These are phyloP conservation scores for Lichtheimia hyalospora DNA, from an alignment of 371 early-diverging fungal genomes.

Conservation along the genomic window DNA sequence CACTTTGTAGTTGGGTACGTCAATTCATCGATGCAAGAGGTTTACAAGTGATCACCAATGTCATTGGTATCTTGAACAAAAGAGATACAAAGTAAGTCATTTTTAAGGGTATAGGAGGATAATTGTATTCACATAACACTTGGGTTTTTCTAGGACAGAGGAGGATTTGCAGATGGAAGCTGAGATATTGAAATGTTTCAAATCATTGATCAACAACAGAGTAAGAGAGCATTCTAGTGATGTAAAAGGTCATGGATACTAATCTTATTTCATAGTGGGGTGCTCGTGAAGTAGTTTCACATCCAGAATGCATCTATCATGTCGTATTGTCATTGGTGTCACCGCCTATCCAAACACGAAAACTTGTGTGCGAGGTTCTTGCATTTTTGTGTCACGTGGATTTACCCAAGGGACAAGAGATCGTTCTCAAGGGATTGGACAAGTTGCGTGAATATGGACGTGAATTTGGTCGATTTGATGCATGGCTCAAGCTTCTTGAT, in stretches of 20 bases:
- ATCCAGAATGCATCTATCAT: conserved; percentile 71
- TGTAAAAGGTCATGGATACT: not conserved
- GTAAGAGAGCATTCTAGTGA: conserved; percentile 18
- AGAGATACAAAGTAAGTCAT: conserved; percentile 41
- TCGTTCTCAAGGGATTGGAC: conserved; percentile 75
- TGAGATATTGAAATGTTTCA: conserved; percentile 81
- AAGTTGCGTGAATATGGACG: conserved; percentile 58
- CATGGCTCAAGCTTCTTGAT: conserved; percentile 79
- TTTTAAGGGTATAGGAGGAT: not conserved
- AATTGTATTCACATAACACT: not conserved
- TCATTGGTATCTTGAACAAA: conserved; percentile 58
- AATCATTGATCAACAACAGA: conserved; percentile 73
- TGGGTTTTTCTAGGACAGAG: conserved; percentile 52
- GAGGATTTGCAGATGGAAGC: conserved; percentile 76
- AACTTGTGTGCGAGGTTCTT: conserved; percentile 78
- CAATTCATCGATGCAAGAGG: conserved; percentile 77
- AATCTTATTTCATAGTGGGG: conserved; percentile 59
- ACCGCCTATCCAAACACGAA: conserved; percentile 74
- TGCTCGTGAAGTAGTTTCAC: conserved; percentile 75
- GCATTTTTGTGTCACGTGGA: conserved; percentile 84
- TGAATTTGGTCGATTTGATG: conserved; percentile 73
- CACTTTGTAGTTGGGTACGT: conserved; percentile 48
- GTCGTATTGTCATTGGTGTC: conserved; percentile 79
- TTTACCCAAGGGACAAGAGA: conserved; percentile 75
- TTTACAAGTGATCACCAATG: conserved; percentile 63